Evolutionary conservation across 2,329 filamentous ascomycete species (phyloP), one percentile per base, ranked within the genome.

Genomic region (Pseudomassariella vexata): DNA sequence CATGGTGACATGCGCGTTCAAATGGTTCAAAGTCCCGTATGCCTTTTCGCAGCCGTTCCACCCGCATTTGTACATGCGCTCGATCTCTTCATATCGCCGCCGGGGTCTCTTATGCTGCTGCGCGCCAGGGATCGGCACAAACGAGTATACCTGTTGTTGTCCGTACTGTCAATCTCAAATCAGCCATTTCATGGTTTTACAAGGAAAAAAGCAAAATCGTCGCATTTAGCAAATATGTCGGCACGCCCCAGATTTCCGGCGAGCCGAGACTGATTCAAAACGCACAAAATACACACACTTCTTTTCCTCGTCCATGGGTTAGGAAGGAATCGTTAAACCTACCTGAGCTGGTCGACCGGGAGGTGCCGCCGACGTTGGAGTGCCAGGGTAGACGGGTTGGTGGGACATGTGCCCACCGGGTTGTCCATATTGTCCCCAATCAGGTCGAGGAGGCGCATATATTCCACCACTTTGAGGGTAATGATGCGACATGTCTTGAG

Each of bases 51-150:
- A 98, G 7, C 89, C 89, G 45, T 95, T 90, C 86, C 88, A 96
- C 17, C 90, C 92, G 55, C 92, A 98, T 63, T 96, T 96, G 70
- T 98, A 96, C 92, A 98, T 96, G 55, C 92, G 82, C 67, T 98
- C 92, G 49, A 98, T 98, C 58, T 98, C 92, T 62, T 98, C 92
- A 51, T 95, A 98, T 33, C 92, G 79, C 50, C 92, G 74, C 43
- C 92, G 78, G 9, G 92, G 92, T 37, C 92, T 79, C 68, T 98
- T 98, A 60, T 96, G 90, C 57, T 98, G 92, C 56, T 95, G 89
- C 9, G 90, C 87, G 42, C 92, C 92, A 2, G 92, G 92, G 50
- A 96, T 96, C 0, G 92, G 90, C 19, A 96, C 92, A 53, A 98
- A 96, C 1, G 89, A 95, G 58, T 96, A 96, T 24, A 98, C 90